Evolutionary conservation across 257 asterid species (phyloP), one percentile per base, ranked within the genome.

Genomic region (Nicotiana paniculata): DNA sequence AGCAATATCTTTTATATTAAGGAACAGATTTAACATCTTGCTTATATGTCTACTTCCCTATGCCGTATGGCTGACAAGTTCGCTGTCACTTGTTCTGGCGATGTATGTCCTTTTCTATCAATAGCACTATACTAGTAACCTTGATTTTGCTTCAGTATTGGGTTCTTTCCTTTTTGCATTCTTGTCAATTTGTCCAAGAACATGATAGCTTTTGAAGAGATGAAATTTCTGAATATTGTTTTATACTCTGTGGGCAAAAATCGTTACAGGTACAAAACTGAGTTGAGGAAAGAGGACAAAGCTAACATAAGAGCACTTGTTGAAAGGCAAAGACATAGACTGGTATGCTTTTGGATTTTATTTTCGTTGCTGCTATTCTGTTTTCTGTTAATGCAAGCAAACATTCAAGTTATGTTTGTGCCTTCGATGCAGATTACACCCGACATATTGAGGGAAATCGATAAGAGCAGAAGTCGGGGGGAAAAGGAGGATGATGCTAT

Each of bases 401-500:
- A 53, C 58, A 79, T 62, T 6, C 61, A 33, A 24, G 48, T 43
- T 59, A 54, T 65, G 0, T 6, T 81, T 11, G 64, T 80, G 43
- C 61, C 83, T 84, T 79, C 82, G 24, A 81, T 89, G 84, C 97
- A 96, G 97, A 95, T 96, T 83, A 89, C 98, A 55, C 97, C 99
- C 9, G 98, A 93, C 88, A 93, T 96, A 89, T 82, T 90, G 89
- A 90, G 97, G 87, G 98, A 96, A 87, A 83, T 94, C 30, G 91
- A 92, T 83, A 93, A 90, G 88, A 93, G 99, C 87, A 94, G 97
- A 59, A 90, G 90, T 86, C 97, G 98, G 72, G 99, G 99, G 83
- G 99, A 96, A 84, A 94, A 93, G 89, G 97, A 83, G 66, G 95
- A 88, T 35, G 97, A 91, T 87, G 86, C 68, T 59, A 89, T 94